Conservation (phyloP, 2,329 filamentous ascomycete genomes). For the Alternaria sp. region DNA sequence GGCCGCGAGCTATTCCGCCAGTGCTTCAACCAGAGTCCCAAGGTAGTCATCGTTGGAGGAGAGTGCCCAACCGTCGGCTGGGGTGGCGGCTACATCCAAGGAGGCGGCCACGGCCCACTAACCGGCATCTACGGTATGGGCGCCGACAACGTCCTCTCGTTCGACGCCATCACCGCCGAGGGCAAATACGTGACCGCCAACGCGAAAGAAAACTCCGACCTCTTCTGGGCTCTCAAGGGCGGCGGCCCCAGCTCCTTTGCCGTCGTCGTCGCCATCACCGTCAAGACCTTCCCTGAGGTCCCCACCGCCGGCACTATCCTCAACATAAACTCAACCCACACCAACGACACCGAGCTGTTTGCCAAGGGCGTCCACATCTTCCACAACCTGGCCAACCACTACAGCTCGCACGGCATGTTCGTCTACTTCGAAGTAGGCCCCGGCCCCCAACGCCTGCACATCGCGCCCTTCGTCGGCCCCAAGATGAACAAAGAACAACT, state of each 20-base stretch:
- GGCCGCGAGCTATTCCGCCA: conserved; percentile 41
- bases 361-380: conserved; percentile 40
- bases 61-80: conserved; percentile 49
- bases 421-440: conserved; percentile 43
- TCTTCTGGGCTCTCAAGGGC: conserved; percentile 47
- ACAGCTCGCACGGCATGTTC: conserved; percentile 42
- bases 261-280: conserved; percentile 39
- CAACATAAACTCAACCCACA: conserved; percentile 46
- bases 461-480: conserved; percentile 43
- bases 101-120: conserved; percentile 53
- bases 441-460: conserved; percentile 35
- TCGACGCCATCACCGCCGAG: conserved; percentile 48
- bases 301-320: conserved; percentile 41
- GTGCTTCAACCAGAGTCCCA: conserved; percentile 37
- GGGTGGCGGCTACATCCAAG: conserved; percentile 52
- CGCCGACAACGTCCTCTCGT: conserved; percentile 47
- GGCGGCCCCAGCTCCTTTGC: conserved; percentile 43
- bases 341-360: conserved; percentile 38
- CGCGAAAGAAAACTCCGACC: conserved; percentile 42
- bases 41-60: conserved; percentile 45
- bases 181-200: conserved; percentile 44
- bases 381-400: conserved; percentile 44
- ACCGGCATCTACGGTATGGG: conserved; percentile 47
- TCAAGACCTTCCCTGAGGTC: conserved; percentile 44
- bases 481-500: conserved; percentile 39